Base-by-base conservation (phyloP, 2,329 filamentous ascomycete genomes). In the Diaporthe ampelina region DNA sequence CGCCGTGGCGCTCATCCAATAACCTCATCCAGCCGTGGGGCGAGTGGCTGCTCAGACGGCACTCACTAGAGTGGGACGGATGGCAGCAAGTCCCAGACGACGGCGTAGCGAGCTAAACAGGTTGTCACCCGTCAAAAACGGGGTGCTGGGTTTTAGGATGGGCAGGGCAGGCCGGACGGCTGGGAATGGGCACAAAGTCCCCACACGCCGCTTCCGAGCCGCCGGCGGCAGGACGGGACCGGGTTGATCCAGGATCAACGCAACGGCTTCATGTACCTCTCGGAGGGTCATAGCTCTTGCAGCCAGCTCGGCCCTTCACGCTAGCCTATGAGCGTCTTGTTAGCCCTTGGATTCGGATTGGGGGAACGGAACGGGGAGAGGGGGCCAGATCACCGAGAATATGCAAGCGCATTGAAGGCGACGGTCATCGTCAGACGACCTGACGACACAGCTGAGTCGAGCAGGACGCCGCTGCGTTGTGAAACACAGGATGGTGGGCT, bases 71-170 rank as follows among this genome's bases (percentile, higher is more conserved):
- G 48, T 15, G 48, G 63, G 29, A 68, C 63, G 45, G 63, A 68
- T 54, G 48, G 45, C 45, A 40, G 63, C 29, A 26, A 26, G 24
- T 40, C 32, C 63, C 63, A 68, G 63, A 68, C 63, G 48, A 54
- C 48, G 63, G 63, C 63, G 32, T 24, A 21, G 63, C 17, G 63
- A 54, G 32, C 63, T 68, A 68, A 32, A 54, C 63, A 40, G 29
- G 32, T 68, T 68, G 63, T 48, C 63, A 68, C 63, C 63, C 63
- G 48, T 67, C 63, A 67, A 68, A 54, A 68, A 54, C 63, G 48
- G 63, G 63, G 45, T 68, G 45, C 63, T 68, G 63, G 63, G 63
- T 68, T 54, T 68, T 68, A 54, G 63, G 63, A 67, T 54, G 32
- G 63, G 29, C 32, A 54, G 48, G 32, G 15, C n/a, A 5, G 63